Base-by-base conservation (phyloP, 805 yeast species). In the Teunomyces barrocoloradensis region DNA sequence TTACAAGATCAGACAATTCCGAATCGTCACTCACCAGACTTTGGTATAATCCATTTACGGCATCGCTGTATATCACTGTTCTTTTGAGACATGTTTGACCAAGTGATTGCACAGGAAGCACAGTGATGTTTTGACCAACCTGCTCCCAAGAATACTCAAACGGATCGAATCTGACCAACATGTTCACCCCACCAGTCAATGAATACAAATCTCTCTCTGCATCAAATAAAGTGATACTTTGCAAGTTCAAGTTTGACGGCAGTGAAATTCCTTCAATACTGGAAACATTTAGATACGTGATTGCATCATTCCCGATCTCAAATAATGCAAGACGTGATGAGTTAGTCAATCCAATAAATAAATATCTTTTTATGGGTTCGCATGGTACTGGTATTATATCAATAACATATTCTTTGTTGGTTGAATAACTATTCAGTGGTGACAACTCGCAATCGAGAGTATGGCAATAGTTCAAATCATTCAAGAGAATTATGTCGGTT, bases 101-200 rank as follows among this genome's bases (percentile, higher is more conserved):
- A 5, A 42, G 20, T 6, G 44, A 30, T 13, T 28, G 35, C 17
- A 30, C 18, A 9, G 44, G 44, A 20, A 42, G 18, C 18, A 23
- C 29, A 3, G 28, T 29, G 13, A 29, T 11, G 7, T 11, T 13
- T 4, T 20, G 28, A 2, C 20, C 36, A 12, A 15, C 12, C 21
- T 12, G 11, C 17, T 18, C 7, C 44, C 35, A 42, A 21, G n/a
- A 12, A 17, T 32, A 21, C 3, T 29, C 20, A 10, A 17, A 11
- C 6, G n/a, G 28, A 20, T 42, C 37, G 12, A 30, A 45, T 38
- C 45, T 43, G 5, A 49, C 48, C 4, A 56, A 15, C 21, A 53
- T 50, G 25, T 52, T 53, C 3, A 55, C 25, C 13, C 48, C 51
- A 4, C 66, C 67, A n/a, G 52, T 45, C 5, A 61, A 32, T 20